Evolutionary conservation across 2,329 filamentous ascomycete genomes (phyloP), one percentile per base, ranked within the genome.

Genomic region (Hymenoscyphus repandus): DNA sequence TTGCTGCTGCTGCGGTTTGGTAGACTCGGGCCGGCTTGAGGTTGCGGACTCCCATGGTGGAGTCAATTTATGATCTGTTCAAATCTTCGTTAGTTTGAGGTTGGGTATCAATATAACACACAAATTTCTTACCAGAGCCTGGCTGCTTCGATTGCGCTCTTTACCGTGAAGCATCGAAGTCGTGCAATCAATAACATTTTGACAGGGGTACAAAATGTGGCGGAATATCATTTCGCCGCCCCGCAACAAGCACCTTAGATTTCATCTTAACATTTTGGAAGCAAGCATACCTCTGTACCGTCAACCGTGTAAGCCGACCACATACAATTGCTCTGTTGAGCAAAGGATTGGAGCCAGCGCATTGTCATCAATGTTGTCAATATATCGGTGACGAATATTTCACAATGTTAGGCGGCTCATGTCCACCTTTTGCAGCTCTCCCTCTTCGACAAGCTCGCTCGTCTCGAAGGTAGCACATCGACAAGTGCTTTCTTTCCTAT

Each of bases 381-480:
- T 53, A 44, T 50, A 45, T 57, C 54, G 54, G 59, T 62, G 53
- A 59, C 43, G 51, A 55, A 33, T 36, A 54, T 38, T 69, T 70
- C 78, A 82, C 73, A 61, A 84, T 85, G 81, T 75, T 70, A 72
- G 72, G 67, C 71, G 65, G 76, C 77, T 78, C 79, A 85, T 85
- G 82, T 80, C 77, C 78, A 71, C 75, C 71, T 67, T 77, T 72
- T 74, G 73, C 70, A 72, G 71, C 70, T 72, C 75, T 69, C 71
- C 75, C 66, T 72, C 74, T 73, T 72, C 63, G 58, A 64, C 59
- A 58, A 70, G 70, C 69, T 70, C 72, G 66, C 65, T 71, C 65
- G 67, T 70, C 68, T 70, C 72, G 56, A 72, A 71, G 67, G 66
- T 72, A 69, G 64, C 64, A 59, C 45, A 39, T 47, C 65, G 64